Evolutionary conservation across 2,329 filamentous ascomycete genomes (phyloP), one percentile per base, ranked within the genome.

Genomic region (Onygenales sp.): DNA sequence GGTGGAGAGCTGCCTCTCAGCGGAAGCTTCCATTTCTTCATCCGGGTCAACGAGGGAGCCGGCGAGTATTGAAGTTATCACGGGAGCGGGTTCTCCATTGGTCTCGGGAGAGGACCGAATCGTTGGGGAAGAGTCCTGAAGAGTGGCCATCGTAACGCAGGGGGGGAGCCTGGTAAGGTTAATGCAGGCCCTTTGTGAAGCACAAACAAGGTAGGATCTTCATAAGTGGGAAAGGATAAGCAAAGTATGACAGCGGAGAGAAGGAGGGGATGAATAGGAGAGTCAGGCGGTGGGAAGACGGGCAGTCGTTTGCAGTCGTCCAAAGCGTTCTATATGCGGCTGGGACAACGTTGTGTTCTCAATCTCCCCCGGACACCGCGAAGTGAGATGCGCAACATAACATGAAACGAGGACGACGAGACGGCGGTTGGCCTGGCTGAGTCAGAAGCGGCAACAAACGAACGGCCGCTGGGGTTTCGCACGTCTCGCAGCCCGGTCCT

Each of bases 1-100:
- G 17, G 65, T 67, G 13, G 74, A 76, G 21, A 74, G 66, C 49
- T 57, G 57, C 33, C 63, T 65, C 47, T 67, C 60, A n/a, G 53
- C 56, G 39, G 61, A 58, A 42, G 59, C 36, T 48, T 57, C 49
- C 14, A 60, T 58, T 17, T 61, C 55, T 48, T 62, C 57, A 42
- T 60, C 53, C n/a, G 62, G 60, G 43, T 56, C 61, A 51, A 65
- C 62, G 6, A 67, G 55, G 57, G 59, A 55, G 17, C 27, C 49
- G 13, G 48, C 32, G 13, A 42, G 13, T 11, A 39, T 33, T 11
- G 52, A 51, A n/a, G 48, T 11, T 11, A 13, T 43, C 40, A 14
- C 4, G 27, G 14, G 17, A 31, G 42, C 44, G n/a, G 13, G 31
- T 33, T 42, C 51, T 17, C 14, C 32, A 9, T 32, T 4, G 33